These are phyloP conservation scores for Coemansia sp. DNA, from an alignment of 192 early-diverging fungal genomes.

Conservation along the genomic window DNA sequence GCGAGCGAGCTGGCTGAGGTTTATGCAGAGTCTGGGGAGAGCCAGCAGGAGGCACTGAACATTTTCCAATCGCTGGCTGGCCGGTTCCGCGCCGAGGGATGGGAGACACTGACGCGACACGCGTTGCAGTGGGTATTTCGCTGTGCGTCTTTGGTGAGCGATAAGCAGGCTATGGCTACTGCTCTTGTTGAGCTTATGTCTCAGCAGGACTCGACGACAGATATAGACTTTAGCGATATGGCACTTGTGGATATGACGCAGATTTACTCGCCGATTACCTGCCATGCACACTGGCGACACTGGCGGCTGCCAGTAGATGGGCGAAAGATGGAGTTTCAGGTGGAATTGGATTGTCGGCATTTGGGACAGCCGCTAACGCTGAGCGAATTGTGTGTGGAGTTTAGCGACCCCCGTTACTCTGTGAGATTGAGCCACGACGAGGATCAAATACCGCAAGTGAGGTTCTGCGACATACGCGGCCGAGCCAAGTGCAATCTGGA, in stretches of 20 bases:
- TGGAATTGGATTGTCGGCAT: constrained; percentile 22
- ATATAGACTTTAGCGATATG: not conserved
- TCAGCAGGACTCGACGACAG: not conserved
- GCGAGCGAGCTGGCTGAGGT: constrained; percentile 30
- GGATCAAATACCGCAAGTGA: not conserved
- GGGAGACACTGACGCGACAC: constrained; percentile 27
- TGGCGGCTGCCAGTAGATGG: constrained; percentile 8
- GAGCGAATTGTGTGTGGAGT: constrained; percentile 24
- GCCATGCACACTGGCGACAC: constrained; percentile 51
- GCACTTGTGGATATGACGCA: constrained; percentile 33
- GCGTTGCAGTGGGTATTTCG: constrained; percentile 25
- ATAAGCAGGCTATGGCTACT: not conserved
- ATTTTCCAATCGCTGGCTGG: constrained; percentile 21
- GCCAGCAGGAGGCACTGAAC: not conserved
- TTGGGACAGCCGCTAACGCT: constrained; percentile 15
- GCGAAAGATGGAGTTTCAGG: constrained; percentile 32
- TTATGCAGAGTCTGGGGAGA: not conserved
- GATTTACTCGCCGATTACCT: constrained; percentile 38
- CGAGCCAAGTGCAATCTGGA: not conserved
- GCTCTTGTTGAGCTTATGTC: constrained; percentile 37
- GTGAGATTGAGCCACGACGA: not conserved
- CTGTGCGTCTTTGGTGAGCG: constrained; percentile 10
- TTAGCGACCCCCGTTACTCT: constrained; percentile 20
- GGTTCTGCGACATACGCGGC: constrained; percentile 1
- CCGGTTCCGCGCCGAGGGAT: constrained; percentile 33